Evolutionary conservation across 768 basidiomycete species (phyloP), one percentile per base, ranked within the genome.

Genomic region (Boletus edulis): DNA sequence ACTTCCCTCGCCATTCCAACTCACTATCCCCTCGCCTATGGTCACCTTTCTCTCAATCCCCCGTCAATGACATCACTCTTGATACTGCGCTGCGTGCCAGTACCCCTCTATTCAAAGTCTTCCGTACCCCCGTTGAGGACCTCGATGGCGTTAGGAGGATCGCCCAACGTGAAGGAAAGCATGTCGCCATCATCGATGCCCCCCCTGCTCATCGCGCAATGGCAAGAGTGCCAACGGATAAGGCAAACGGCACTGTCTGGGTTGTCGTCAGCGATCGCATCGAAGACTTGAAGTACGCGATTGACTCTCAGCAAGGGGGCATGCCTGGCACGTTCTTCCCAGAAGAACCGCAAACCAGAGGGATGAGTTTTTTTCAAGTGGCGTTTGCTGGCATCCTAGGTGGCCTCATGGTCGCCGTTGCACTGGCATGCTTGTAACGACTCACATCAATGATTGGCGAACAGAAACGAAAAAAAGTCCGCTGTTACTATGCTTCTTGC

Each of bases 31-130:
- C 67, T 41, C 67, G 57, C 38, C 44, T 27, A n/a, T 66, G 61
- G 71, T 64, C 65, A 6, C 51, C 71, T 13, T 56, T 62, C 56
- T 67, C 69, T 46, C 63, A 67, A 38, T 54, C 68, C 10, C 56
- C 55, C 8, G 51, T 60, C 53, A 59, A 59, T 31, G 69, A 71
- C 11, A 42, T 62, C 39, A 67, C 57, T 43, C 60, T 71, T 14
- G 54, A 62, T 31, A 60, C 65, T 31, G 67, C 56, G 10, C 58
- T 71, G 20, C 65, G 61, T 32, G 62, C 55, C 13, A 71, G 71
- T 37, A 73, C 71, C 6, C 70, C 70, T 31, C 46, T 72, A 13
- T 72, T 71, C 56, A 70, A 69, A 29, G 65, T 72, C 12, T 71
- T 73, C 42, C 60, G 71, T 13, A 71, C 69, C 4, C 69, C 71